Base-by-base conservation (phyloP, 495 filamentous ascomycete genomes). In the Saxophila tyrrhenica region DNA sequence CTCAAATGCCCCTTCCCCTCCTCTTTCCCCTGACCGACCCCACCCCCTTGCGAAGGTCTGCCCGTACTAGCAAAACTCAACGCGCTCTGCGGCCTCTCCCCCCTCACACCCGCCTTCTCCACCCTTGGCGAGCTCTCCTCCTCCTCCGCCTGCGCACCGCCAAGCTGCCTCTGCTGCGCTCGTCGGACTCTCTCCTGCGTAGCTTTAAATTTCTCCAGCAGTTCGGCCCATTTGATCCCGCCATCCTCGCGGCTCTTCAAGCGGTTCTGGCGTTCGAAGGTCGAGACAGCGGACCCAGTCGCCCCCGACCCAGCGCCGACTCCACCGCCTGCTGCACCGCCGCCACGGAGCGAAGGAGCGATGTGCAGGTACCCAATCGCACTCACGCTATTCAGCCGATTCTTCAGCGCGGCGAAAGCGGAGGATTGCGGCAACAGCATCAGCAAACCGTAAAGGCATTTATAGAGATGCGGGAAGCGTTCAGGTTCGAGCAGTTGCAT, bases 371-470 rank as follows among this genome's bases (percentile, higher is more conserved):
- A 94, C 22, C 92, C 92, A 65, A 97, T 97, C 48, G 90, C 90
- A 74, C 85, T 90, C 55, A 97, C 94, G 70, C 86, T 92, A 68
- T 95, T 95, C 44, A 99, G 74, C 39, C 94, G 87, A 65, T 99
- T 99, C 64, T 96, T 99, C 23, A 99, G 75, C 1, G 90, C 89
- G 8, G 90, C 91, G 68, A 99, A 99, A 11, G 94, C 94, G 25
- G 89, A 91, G 21, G 89, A 95, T 69, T 99, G 94, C 1, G 94
- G 94, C 15, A 99, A 79, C 43, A 99, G 83, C 94, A 99, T 99
- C 51, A 99, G 74, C 11, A 99, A 77, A 25, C 94, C 94, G 63
- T 96, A 99, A 13, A 99, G 82, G 68, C 91, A 97, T 73, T 99
- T 99, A 72, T 99, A 97, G 1, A 99, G 76, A 64, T 94, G 86